phyloP scores from a whole-genome alignment of 441 rosid species.

The Hura crepitans region DNA sequence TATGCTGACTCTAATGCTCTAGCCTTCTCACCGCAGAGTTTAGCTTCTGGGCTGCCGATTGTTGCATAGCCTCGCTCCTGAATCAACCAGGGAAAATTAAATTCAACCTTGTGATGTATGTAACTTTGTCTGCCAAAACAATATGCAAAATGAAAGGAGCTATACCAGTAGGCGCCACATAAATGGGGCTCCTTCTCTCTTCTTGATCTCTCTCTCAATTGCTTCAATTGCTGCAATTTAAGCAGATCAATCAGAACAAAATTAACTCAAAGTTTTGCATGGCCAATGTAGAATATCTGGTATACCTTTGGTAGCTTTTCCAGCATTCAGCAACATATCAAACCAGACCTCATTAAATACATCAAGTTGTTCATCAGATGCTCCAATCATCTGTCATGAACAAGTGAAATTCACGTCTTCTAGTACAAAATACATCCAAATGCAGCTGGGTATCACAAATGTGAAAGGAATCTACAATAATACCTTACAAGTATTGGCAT shows the following conservation, averaged over 20 bases:
- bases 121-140: background rate
- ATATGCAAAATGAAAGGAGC: background rate
- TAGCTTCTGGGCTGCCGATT: constrained; percentile 47
- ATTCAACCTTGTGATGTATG: background rate
- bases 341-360: constrained; percentile 83
- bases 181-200: constrained; percentile 66
- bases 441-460: background rate
- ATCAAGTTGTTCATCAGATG: constrained; percentile 84
- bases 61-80: constrained; percentile 62
- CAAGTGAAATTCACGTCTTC: background rate
- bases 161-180: constrained; percentile 74
- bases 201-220: constrained; percentile 45
- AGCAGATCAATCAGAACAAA: constrained; percentile 14
- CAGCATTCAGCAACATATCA: constrained; percentile 52
- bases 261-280: constrained; percentile 1
- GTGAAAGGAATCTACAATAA: background rate
- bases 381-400: constrained; percentile 53
- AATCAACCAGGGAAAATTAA: background rate
- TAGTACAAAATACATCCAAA: background rate
- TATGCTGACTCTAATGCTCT: constrained; percentile 49
- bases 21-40: constrained; percentile 42
- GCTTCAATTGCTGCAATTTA: constrained; percentile 49
- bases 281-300: background rate
- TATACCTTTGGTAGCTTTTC: constrained; percentile 55
- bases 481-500: constrained; percentile 63